Evolutionary conservation across 2,329 filamentous ascomycete species (phyloP).

Genomic region (Huntiella abstrusa): DNA sequence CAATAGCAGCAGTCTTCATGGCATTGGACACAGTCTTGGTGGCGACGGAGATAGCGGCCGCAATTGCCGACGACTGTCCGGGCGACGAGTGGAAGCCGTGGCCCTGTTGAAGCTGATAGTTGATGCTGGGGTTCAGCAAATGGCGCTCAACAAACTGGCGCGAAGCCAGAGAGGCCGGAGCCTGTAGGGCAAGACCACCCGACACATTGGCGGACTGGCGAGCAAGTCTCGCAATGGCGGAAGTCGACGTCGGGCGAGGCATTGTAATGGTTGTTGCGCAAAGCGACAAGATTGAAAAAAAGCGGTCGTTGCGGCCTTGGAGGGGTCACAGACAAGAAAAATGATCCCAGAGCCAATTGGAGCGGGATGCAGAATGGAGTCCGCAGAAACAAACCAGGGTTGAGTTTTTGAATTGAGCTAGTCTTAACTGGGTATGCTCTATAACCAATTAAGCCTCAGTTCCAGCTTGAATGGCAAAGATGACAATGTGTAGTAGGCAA

Average conservation of each 20-base stretch:
- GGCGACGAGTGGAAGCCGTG: constrained; percentile 26
- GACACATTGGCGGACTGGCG: background rate
- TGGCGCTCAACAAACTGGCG: constrained; percentile 6
- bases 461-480: no score
- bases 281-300: background rate
- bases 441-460: no score
- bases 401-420: background rate
- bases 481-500: no score
- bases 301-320: background rate
- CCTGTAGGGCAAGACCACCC: background rate
- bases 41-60: constrained; percentile 51
- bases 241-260: constrained; percentile 8
- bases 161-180: constrained; percentile 4
- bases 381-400: background rate
- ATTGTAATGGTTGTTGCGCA: constrained; percentile 3
- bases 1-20: constrained; percentile 40
- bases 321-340: constrained; percentile 3
- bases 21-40: constrained; percentile 54
- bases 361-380: constrained; percentile 3
- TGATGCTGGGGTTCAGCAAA: constrained; percentile 6
- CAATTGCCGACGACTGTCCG: constrained; percentile 45
- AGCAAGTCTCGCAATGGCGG: constrained; percentile 6
- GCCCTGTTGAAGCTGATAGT: constrained; percentile 12
- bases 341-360: constrained; percentile 6
- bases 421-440: background rate